A percentile compares a stretch with the other conserved stretches of the same genome.
These are phyloP conservation scores for Poa annua DNA, from an alignment of 176 grass and related monocot genomes.

Conservation along the genomic window DNA sequence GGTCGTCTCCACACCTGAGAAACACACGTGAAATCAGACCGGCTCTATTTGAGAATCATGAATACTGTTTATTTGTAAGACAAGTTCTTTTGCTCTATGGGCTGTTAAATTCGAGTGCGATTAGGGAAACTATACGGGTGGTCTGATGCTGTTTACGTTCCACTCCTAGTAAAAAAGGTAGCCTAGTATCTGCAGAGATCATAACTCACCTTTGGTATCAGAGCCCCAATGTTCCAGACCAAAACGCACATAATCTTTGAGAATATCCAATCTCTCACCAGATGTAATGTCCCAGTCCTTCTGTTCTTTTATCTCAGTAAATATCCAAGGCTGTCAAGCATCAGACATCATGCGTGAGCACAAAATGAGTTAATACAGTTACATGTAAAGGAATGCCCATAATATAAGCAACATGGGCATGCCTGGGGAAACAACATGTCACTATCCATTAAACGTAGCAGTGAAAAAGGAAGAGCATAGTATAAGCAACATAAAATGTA, in stretches of 20 bases:
- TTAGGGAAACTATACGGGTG: not conserved
- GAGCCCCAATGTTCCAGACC: conserved; percentile 94
- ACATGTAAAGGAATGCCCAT: not conserved
- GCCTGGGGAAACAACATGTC: not conserved
- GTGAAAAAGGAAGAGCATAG: not conserved
- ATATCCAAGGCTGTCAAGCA: conserved; percentile 85
- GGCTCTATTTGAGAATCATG: not conserved
- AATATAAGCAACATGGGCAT: conserved; percentile 1
- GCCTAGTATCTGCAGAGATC: not conserved
- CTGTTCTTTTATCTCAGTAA: conserved; percentile 99
- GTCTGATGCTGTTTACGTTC: conserved; percentile 10
- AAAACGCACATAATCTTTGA: conserved; percentile 83
- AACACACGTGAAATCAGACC: not conserved
- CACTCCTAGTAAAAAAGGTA: not conserved
- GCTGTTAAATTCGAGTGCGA: not conserved
- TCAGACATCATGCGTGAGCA: conserved; percentile 28
- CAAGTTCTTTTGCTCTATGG: no score
- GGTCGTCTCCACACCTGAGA: conserved; percentile 86
- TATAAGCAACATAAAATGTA: not conserved
- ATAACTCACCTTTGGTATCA: conserved; percentile 76
- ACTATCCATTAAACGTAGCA: not conserved
- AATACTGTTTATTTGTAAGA: not conserved
- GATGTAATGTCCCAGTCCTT: conserved; percentile 93
- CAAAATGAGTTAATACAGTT: conserved; percentile 21
- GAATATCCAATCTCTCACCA: conserved; percentile 76